Evolutionary conservation across 2,329 filamentous ascomycete species (phyloP).

Genomic region (Diaporthe batatas): DNA sequence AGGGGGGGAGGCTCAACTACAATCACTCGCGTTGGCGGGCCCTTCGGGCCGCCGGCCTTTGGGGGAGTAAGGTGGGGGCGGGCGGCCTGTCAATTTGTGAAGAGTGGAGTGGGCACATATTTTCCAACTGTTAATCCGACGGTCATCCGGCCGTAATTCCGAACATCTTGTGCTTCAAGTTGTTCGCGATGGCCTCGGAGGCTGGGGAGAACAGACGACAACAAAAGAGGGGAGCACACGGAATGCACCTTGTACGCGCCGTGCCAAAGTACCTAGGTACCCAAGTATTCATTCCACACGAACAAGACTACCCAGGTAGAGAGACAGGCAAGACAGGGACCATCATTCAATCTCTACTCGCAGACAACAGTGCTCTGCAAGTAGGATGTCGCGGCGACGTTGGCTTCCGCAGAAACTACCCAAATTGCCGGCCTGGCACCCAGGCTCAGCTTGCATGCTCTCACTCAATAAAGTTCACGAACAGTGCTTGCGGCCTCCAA

Average conservation of each 20-base stretch:
- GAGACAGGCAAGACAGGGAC: background rate
- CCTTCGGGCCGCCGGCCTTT: background rate
- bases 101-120: background rate
- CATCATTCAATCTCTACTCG: background rate
- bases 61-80: too few relatives aligned
- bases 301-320: background rate
- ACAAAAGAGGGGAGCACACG: too few relatives aligned
- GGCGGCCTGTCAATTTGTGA: background rate
- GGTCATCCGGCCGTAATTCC: background rate
- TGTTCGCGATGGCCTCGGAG: background rate
- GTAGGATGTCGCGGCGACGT: too few relatives aligned
- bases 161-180: background rate
- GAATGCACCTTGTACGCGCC: background rate
- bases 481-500: background rate
- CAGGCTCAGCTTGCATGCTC: background rate
- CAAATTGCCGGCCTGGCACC: background rate
- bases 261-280: background rate
- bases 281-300: background rate
- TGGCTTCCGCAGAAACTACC: background rate
- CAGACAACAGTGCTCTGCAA: background rate
- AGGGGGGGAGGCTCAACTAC: background rate
- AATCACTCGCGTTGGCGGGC: background rate
- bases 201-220: background rate
- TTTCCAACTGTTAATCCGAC: constrained; percentile 1
- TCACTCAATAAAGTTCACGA: background rate